Base-by-base conservation (phyloP, 2,329 filamentous ascomycete species). In the Aspergillus novofumigatus region DNA sequence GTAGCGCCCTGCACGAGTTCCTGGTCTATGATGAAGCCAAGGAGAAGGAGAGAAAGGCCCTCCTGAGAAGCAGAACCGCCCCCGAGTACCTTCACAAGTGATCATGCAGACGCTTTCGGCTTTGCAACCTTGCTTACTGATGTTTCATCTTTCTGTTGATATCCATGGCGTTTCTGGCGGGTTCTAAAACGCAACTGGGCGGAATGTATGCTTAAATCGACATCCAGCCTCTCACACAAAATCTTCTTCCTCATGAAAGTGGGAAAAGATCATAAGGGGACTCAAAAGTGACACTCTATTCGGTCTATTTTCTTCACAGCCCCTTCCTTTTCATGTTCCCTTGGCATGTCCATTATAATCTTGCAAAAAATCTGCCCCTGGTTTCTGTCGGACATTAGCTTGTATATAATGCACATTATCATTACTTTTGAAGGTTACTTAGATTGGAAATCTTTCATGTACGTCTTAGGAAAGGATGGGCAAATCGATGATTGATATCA, bases 1-100 rank as follows among this genome's bases (percentile, higher is more conserved):
- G 94, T 41, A 88, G 84, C 60, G 93, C 83, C 58, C 81, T 99
- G 68, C 91, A 97, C 72, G 94, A 97, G 76, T 97, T 97, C 78
- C 81, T 97, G 71, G 84, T 92, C 20, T 96, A 91, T 76, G 91
- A 96, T 74, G 83, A 86, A 79, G 87, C 76, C 62, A 89, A 87
- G 76, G 87, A 90, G 66, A 84, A 84, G 75, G 78, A 83, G 69
- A 81, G 88, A 67, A 83, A 85, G 76, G 84, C 84, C 65, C 66
- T 86, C 67, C 89, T 90, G 86, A 81, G 80, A 63, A 62, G 59
- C 49, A 25, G 58, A 65, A 51, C 54, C 57, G 51, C 29, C 55
- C 41, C 42, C 42, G 60, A 64, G 49, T 57, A 62, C 57, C 50
- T 60, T 57, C 61, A 63, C 57, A 54, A 61, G 52, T 68, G 59